A percentile compares a stretch with the other conserved stretches of the same genome.
Evolutionary conservation across 192 early-diverging fungal species (phyloP).

Genomic region (Coemansia sp.): DNA sequence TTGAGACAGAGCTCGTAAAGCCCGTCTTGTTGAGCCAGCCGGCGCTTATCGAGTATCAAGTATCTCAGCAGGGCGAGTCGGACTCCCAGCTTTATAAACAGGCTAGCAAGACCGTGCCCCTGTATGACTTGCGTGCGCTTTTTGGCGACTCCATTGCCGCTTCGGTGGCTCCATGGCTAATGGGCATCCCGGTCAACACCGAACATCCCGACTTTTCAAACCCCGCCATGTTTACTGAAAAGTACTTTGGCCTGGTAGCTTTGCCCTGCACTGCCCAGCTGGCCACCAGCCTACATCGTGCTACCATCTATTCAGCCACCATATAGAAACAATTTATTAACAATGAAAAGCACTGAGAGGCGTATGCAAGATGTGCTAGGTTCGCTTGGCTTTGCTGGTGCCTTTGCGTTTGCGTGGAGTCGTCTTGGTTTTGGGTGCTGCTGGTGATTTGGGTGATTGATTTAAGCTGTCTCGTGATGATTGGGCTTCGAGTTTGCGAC

Average conservation of each 20-base stretch:
- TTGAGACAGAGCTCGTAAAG: background rate
- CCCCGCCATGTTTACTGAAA: background rate
- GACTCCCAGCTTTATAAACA: too few species aligned
- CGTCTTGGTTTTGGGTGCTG: background rate
- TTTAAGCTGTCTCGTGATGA: background rate
- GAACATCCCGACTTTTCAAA: too few species aligned
- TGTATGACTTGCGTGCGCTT: constrained; percentile 19
- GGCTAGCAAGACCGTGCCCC: constrained; percentile 19
- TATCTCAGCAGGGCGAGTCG: constrained; percentile 1
- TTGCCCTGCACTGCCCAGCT: constrained; percentile 42
- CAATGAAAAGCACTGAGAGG: too few species aligned
- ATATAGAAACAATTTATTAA: constrained; percentile 3
- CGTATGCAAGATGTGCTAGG: background rate
- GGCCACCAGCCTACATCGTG: constrained; percentile 28
- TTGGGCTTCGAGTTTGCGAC: background rate
- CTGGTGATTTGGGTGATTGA: background rate
- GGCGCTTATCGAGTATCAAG: constrained; percentile 6
- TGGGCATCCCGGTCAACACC: constrained; percentile 2
- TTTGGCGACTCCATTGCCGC: constrained; percentile 15
- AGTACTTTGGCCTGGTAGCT: constrained; percentile 34
- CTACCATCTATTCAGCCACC: constrained; percentile 4
- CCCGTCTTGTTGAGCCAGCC: background rate
- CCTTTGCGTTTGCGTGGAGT: constrained; percentile 26
- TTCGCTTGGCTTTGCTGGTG: constrained; percentile 4
- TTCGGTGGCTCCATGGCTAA: constrained; percentile 36